Percentiles rank a stretch among this genome's conserved stretches.
Evolutionary conservation across 257 asterid genomes (phyloP).

Genomic region (Cordia subcordata): DNA sequence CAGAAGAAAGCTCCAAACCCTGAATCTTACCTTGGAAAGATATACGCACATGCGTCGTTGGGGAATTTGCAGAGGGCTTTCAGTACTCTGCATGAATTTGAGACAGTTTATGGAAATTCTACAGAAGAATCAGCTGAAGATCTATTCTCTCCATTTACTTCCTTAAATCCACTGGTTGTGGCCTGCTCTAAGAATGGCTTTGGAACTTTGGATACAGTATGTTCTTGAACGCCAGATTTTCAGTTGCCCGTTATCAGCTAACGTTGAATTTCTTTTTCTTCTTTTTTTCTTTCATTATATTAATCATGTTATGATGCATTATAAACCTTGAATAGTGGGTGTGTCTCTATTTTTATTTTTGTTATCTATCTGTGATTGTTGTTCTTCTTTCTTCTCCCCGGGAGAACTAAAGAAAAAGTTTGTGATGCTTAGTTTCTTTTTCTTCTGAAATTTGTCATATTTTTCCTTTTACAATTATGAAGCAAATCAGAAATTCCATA

Average conservation of each 20-base stretch:
- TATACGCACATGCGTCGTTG: slow-evolving; percentile 58
- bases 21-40: slow-evolving; percentile 70
- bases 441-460: too few relatives aligned
- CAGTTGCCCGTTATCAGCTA: neutral
- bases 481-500: too few relatives aligned
- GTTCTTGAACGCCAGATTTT: slow-evolving; percentile 15
- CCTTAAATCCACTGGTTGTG: slow-evolving; percentile 63
- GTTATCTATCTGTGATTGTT: neutral
- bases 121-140: slow-evolving; percentile 40
- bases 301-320: neutral
- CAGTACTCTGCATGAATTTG: slow-evolving; percentile 75
- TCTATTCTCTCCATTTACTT: slow-evolving; percentile 64
- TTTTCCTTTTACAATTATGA: too few relatives aligned
- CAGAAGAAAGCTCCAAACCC: slow-evolving; percentile 56
- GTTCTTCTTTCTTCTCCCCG: too few relatives aligned
- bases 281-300: too few relatives aligned
- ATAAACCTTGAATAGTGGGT: too few relatives aligned
- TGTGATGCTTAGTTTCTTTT: too few relatives aligned
- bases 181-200: slow-evolving; percentile 80
- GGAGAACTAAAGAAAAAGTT: too few relatives aligned
- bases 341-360: too few relatives aligned
- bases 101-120: slow-evolving; percentile 50
- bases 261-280: too few relatives aligned
- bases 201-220: slow-evolving; percentile 66
- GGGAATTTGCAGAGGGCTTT: slow-evolving; percentile 85